Percentiles rank a stretch among this genome's conserved stretches.
These are phyloP conservation scores for Boletus pseudopeckii DNA, from an alignment of 768 basidiomycete species.

Conservation along the genomic window DNA sequence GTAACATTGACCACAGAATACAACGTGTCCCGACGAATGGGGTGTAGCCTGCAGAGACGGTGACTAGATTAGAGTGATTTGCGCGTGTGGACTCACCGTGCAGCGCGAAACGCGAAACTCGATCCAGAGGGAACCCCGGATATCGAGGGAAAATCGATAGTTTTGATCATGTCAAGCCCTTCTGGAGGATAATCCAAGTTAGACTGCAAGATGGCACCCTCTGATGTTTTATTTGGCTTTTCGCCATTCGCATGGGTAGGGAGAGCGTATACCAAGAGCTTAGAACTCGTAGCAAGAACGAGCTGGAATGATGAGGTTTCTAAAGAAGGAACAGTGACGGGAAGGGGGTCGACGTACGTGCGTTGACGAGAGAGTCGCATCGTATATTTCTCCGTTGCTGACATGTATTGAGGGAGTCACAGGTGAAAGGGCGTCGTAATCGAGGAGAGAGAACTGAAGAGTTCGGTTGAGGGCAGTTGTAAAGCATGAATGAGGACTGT, in stretches of 20 bases:
- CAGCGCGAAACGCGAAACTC: conserved; percentile 55
- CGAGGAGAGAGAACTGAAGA: conserved; percentile 58
- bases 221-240: background rate
- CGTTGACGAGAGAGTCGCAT: conserved; percentile 70
- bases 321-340: background rate
- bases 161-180: conserved; percentile 43
- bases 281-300: conserved; percentile 61
- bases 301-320: conserved; percentile 40
- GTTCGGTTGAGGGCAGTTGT: conserved; percentile 9
- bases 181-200: conserved; percentile 3
- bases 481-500: conserved; percentile 17
- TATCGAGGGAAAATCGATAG: conserved; percentile 52
- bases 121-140: conserved; percentile 45
- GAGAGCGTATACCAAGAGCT: conserved; percentile 59
- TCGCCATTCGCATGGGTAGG: conserved; percentile 31
- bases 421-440: conserved; percentile 56
- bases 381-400: conserved; percentile 79
- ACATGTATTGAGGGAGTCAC: conserved; percentile 46
- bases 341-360: conserved; percentile 42
- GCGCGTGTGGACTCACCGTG: conserved; percentile 38
- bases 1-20: conserved; percentile 74
- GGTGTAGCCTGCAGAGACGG: conserved; percentile 49
- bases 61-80: conserved; percentile 5
- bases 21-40: conserved; percentile 46
- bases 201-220: conserved; percentile 32